Evolutionary conservation across 805 yeast species (phyloP).

Genomic region (Pichia pseudocactophila): DNA sequence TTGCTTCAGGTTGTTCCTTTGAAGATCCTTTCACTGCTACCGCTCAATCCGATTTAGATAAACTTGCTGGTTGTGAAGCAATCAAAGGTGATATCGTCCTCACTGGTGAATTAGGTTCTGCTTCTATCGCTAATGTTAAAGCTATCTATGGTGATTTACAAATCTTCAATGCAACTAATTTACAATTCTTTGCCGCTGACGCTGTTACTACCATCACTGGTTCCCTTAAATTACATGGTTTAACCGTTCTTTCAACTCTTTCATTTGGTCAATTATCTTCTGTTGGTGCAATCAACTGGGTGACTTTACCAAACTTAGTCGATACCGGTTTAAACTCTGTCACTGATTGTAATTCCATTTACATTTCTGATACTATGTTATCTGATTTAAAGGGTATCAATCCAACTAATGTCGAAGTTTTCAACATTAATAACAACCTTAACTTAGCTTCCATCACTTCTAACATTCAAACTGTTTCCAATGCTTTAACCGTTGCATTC

Average conservation of each 20-base stretch:
- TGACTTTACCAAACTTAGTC: conserved; percentile 79
- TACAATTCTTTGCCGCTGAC: conserved; percentile 70
- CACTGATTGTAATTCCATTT: conserved; percentile 60
- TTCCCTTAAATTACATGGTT: conserved; percentile 47
- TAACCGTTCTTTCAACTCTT: conserved; percentile 59
- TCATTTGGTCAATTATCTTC: conserved; percentile 71
- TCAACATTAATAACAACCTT: conserved; percentile 87
- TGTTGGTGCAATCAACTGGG: conserved; percentile 73
- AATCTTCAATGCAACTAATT: conserved; percentile 54
- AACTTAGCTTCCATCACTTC: conserved; percentile 66
- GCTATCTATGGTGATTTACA: conserved; percentile 69
- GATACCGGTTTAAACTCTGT: conserved; percentile 66
- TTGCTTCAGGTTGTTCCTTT: conserved; percentile 61
- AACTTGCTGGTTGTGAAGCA: conserved; percentile 63
- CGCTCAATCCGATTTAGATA: conserved; percentile 70
- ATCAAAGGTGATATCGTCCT: conserved; percentile 73
- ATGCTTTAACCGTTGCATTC: conserved; percentile 68
- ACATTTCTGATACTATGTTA: conserved; percentile 67
- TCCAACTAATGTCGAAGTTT: conserved; percentile 39
- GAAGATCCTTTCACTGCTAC: conserved; percentile 59
- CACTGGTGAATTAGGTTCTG: conserved; percentile 53
- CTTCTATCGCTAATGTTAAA: conserved; percentile 66
- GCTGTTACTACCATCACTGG: conserved; percentile 67
- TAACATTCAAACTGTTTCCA: conserved; percentile 63
- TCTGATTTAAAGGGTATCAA: conserved; percentile 58